Base-by-base conservation (phyloP, 2,329 filamentous ascomycete genomes). In the Penicillium sp. region DNA sequence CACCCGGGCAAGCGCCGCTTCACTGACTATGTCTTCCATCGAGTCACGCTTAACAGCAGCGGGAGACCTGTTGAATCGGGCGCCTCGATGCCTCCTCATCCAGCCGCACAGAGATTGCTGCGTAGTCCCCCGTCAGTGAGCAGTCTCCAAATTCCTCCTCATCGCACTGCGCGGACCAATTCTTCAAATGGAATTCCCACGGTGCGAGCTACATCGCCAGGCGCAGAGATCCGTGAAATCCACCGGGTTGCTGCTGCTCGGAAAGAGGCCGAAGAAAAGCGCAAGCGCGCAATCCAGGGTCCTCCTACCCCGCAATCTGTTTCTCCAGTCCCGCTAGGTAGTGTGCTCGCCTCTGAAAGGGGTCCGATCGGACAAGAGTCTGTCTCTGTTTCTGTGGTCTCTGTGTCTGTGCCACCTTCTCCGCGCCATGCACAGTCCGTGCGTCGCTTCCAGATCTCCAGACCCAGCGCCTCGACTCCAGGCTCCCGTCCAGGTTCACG, bases 1-100 rank as follows among this genome's bases (percentile, higher is more conserved):
- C 75, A 73, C 48, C 75, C 76, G 57, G 75, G 69, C n/a, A 79
- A 79, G 60, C 72, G 76, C 47, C 74, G 77, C n/a, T 77, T 77
- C 57, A 78, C 77, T 45, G 76, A 79, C 63, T 79, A 76, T 59
- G 71, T 77, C 60, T 79, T 79, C 56, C 73, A 78, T 53, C 69
- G 77, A 44, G 70, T 79, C 44, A 68, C 68, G 26, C 49, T 63
- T 37, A 56, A 64, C 40, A 59, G 67, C 50, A 62, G 57, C 54
- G 59, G 53, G 27, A 59, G 62, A 49, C 60, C 47, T 25, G 53
- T 53, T 55, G 56, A 57, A 14, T 51, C 65, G 14, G 57, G 57
- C 33, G 43, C 54, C 33, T 55, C 54, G 22, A 44, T 56, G 40
- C 62, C 61, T 2, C 55, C 57, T 14, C 50, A 64, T 8, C 56